Evolutionary conservation across 208 protist species (phyloP).

Genomic region (Leishmania major): DNA sequence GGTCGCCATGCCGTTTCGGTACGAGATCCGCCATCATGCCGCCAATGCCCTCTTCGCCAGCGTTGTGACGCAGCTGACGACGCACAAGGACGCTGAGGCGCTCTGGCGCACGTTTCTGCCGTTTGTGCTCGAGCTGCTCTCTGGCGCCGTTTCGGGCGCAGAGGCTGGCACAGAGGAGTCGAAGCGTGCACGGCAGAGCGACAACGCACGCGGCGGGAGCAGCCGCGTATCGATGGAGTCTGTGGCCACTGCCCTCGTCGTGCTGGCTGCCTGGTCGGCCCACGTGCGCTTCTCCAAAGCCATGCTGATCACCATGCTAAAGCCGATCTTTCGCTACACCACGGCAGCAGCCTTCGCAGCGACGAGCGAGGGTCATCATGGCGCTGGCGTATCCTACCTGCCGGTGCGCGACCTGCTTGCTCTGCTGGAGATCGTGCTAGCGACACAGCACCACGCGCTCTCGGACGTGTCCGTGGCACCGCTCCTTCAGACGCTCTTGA

Average conservation of each 20-base stretch:
- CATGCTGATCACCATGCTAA: slow-evolving; percentile 62
- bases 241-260: slow-evolving; percentile 69
- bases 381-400: slow-evolving; percentile 18
- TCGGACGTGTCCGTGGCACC: slow-evolving; percentile 53
- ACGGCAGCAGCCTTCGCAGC: slow-evolving; percentile 14
- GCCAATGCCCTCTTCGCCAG: slow-evolving; percentile 83
- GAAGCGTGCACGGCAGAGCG: slow-evolving; percentile 13
- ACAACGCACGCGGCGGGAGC: slow-evolving; percentile 4
- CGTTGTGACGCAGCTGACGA: slow-evolving; percentile 62
- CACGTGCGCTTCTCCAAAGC: slow-evolving; percentile 67
- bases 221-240: slow-evolving; percentile 43
- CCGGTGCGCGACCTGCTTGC: slow-evolving; percentile 61
- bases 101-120: slow-evolving; percentile 79
- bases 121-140: slow-evolving; percentile 74
- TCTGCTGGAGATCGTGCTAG: slow-evolving; percentile 65
- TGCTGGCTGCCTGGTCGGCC: slow-evolving; percentile 68
- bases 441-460: slow-evolving; percentile 56
- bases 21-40: slow-evolving; percentile 63
- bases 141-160: slow-evolving; percentile 28
- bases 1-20: slow-evolving; percentile 49
- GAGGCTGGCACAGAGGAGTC: slow-evolving; percentile 28
- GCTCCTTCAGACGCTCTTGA: slow-evolving; percentile 50
- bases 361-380: background rate
- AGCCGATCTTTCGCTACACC: slow-evolving; percentile 57
- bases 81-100: slow-evolving; percentile 61